Evolutionary conservation across 805 yeast species (phyloP).

Genomic region (Tetrapisispora taiwanensis): DNA sequence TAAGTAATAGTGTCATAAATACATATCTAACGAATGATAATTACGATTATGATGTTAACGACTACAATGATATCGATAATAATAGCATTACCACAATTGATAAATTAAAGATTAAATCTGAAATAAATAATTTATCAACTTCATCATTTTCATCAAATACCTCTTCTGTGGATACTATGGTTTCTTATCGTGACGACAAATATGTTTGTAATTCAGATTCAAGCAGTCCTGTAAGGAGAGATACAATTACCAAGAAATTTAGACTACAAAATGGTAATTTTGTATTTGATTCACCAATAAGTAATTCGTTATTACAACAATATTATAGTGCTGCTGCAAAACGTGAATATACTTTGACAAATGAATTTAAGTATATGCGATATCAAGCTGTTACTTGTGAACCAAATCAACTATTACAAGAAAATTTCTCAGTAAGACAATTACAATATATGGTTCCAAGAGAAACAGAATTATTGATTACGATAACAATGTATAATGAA

Average conservation of each 20-base stretch:
- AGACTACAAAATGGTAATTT: slow-evolving; percentile 54
- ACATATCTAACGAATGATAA: not conserved
- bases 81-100: not conserved
- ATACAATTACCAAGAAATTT: slow-evolving; percentile 18
- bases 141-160: not conserved
- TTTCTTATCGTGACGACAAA: not conserved
- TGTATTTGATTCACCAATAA: slow-evolving; percentile 81
- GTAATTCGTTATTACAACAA: slow-evolving; percentile 50
- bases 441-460: slow-evolving; percentile 68
- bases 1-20: slow-evolving; percentile 5
- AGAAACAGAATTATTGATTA: slow-evolving; percentile 74
- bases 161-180: slow-evolving; percentile 1
- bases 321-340: slow-evolving; percentile 34
- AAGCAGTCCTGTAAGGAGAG: slow-evolving; percentile 1
- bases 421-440: slow-evolving; percentile 75
- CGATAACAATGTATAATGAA: slow-evolving; percentile 85
- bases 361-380: slow-evolving; percentile 75
- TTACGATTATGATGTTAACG: not conserved
- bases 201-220: not conserved
- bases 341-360: slow-evolving; percentile 30
- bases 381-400: slow-evolving; percentile 92
- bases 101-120: not conserved
- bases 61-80: not conserved
- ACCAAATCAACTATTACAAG: slow-evolving; percentile 54
- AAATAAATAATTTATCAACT: not conserved